Base-by-base conservation (phyloP, 2,329 filamentous ascomycete species). In the Penicillium palitans region DNA sequence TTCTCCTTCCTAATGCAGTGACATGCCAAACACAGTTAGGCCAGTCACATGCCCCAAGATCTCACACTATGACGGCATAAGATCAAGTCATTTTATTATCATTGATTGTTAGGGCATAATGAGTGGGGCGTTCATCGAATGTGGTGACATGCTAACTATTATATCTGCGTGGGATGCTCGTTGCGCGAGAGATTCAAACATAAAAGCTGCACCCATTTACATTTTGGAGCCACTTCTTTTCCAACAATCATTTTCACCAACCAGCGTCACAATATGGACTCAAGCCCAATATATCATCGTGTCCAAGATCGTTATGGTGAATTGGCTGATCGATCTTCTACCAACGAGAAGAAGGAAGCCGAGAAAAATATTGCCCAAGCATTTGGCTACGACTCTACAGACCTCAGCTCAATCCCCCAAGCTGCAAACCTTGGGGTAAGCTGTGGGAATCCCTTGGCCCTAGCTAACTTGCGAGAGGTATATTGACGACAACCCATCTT, bases 231-330 rank as follows among this genome's bases (percentile, higher is more conserved):
- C 17, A 12, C 9, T 21, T 40, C n/a, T 40, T 24, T 24, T n/a
- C 17, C 24, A 7, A 17, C 3, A 5, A 25, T 3, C 31, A 8
- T 1, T 25, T 24, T 25, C 2, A 25, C 25, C 17, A 15, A 25
- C 10, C 21, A 17, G 5, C 10, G 2, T 8, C 19, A 19, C 31
- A 52, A 33, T 8, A 57, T 57, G 47, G 24, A 39, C 5, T 25
- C 46, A n/a, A 31, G 29, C 21, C 10, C 39, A 24, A 52, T 52
- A 5, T 57, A 57, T 44, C 8, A 31, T 40, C 24, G 17, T 52
- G 24, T 57, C 21, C 40, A 52, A 25, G 31, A 42, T 31, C 47
- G 54, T 8, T 57, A 57, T 45, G 54, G 54, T 8, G 46, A 52
- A n/a, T 31, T 57, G 19, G 47, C 54, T 31, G 47, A 31, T 42